Evolutionary conservation across 306 rosid species (phyloP).

Genomic region (Glycyrrhiza uralensis): DNA sequence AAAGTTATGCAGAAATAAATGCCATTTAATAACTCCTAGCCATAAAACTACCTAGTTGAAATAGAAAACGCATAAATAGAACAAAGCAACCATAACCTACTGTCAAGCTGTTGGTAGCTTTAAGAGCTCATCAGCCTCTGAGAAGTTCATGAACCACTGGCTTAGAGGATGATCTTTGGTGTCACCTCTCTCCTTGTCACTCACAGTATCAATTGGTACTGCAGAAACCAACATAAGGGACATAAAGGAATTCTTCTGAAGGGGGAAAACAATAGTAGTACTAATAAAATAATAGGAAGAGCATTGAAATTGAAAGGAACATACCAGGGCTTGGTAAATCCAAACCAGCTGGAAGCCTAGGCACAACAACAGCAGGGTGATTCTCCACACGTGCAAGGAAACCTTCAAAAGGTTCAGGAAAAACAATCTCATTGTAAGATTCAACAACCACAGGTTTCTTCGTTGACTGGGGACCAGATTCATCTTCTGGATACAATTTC

Average conservation of each 20-base stretch:
- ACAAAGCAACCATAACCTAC: slow-evolving; percentile 54
- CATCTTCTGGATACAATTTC: slow-evolving; percentile 87
- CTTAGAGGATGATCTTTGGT: slow-evolving; percentile 74
- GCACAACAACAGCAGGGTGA: slow-evolving; percentile 80
- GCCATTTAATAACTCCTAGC: background rate
- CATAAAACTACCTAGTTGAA: background rate
- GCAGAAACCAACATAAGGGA: slow-evolving; percentile 18
- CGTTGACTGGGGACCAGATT: slow-evolving; percentile 84
- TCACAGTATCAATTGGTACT: slow-evolving; percentile 47
- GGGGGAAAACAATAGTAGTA: background rate
- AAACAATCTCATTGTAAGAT: slow-evolving; percentile 78
- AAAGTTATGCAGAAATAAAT: too few relatives aligned
- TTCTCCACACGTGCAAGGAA: slow-evolving; percentile 71
- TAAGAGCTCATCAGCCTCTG: slow-evolving; percentile 92
- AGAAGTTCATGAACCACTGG: slow-evolving; percentile 89
- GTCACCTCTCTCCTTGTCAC: slow-evolving; percentile 56
- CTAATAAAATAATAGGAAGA: too few relatives aligned
- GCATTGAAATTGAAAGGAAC: background rate
- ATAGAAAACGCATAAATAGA: background rate
- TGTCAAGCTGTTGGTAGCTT: slow-evolving; percentile 92
- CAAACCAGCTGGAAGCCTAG: slow-evolving; percentile 72
- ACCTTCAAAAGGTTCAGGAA: too few relatives aligned
- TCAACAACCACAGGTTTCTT: slow-evolving; percentile 92
- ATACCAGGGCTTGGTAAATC: slow-evolving; percentile 67
- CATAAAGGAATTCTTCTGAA: background rate